These are phyloP conservation scores for Naganishia friedmannii DNA, from an alignment of 768 basidiomycete genomes.

Conservation along the genomic window DNA sequence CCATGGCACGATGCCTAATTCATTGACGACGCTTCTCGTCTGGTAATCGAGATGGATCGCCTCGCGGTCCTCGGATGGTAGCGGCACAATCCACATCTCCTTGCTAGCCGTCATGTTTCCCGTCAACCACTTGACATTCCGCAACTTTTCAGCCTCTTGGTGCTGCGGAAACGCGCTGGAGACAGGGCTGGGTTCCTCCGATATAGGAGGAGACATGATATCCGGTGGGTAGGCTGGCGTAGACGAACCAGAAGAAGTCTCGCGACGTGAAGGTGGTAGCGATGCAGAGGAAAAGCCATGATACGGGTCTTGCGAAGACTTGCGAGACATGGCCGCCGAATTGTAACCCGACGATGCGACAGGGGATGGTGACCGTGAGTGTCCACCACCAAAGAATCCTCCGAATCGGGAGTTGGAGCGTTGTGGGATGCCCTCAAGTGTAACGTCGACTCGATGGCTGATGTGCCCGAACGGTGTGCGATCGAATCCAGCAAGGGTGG, in stretches of 20 bases:
- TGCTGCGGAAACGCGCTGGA: not conserved
- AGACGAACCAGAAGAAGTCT: conserved; percentile 6
- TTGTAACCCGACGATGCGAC: conserved; percentile 1
- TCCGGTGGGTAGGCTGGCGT: not conserved
- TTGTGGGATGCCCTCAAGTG: conserved; percentile 24
- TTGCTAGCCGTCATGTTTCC: conserved; percentile 29
- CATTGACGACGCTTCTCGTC: conserved; percentile 14
- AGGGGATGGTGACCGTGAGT: conserved; percentile 26
- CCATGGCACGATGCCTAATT: conserved; percentile 28
- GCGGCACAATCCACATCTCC: conserved; percentile 33
- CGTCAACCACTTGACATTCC: conserved; percentile 20
- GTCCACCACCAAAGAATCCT: conserved; percentile 10
- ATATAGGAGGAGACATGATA: conserved; percentile 13
- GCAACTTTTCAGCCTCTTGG: conserved; percentile 9
- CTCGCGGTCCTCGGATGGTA: conserved; percentile 29
- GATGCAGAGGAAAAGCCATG: not conserved
- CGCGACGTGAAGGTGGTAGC: not conserved
- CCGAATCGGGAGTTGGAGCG: conserved; percentile 27
- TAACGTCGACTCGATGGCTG: conserved; percentile 30
- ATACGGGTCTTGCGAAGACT: conserved; percentile 22
- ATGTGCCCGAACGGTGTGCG: conserved; percentile 30
- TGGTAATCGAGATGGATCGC: conserved; percentile 25
- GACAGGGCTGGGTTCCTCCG: conserved; percentile 7
- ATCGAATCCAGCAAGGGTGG: conserved; percentile 32
- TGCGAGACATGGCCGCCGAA: conserved; percentile 14